Percentiles rank a stretch among this genome's conserved stretches.
Conservation (phyloP, 805 yeast species). For the Ogataea minuta region DNA sequence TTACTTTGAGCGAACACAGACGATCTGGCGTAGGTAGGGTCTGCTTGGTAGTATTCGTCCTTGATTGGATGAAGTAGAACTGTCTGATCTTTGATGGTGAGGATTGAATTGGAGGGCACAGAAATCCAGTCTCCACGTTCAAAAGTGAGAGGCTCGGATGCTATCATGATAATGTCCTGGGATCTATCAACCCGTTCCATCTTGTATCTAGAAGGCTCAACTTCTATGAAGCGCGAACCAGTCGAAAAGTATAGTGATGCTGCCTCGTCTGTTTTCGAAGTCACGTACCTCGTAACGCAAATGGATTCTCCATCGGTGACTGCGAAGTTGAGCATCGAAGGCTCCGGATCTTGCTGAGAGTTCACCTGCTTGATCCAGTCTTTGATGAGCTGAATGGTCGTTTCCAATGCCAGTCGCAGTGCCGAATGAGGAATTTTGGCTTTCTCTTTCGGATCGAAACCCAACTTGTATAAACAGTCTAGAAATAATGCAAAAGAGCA, state of each 20-base stretch:
- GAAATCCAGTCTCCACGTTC: constrained; percentile 98
- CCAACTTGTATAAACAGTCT: constrained; percentile 72
- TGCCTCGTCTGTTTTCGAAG: constrained; percentile 89
- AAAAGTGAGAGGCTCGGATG: constrained; percentile 94
- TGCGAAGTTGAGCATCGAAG: constrained; percentile 88
- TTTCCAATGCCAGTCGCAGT: constrained; percentile 65
- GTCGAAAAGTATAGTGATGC: constrained; percentile 94
- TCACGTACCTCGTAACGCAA: constrained; percentile 83
- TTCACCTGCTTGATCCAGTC: constrained; percentile 72
- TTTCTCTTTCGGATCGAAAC: constrained; percentile 57
- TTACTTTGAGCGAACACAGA: constrained; percentile 82
- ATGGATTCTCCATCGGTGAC: constrained; percentile 89
- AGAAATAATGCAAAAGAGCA: constrained; percentile 88
- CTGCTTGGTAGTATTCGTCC: constrained; percentile 83
- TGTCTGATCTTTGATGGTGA: constrained; percentile 81
- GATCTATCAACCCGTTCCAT: constrained; percentile 93
- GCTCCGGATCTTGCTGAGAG: constrained; percentile 48
- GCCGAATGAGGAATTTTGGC: constrained; percentile 42
- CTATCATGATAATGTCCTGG: constrained; percentile 91
- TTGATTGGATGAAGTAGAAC: constrained; percentile 86
- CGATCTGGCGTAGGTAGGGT: constrained; percentile 66
- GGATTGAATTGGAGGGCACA: constrained; percentile 86
- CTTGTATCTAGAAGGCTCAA: constrained; percentile 85
- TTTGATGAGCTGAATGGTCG: constrained; percentile 72
- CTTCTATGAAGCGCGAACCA: constrained; percentile 87